Percentiles rank a stretch among this genome's conserved stretches.
Evolutionary conservation across 2,329 filamentous ascomycete species (phyloP).

Genomic region (Phialophora expanda): DNA sequence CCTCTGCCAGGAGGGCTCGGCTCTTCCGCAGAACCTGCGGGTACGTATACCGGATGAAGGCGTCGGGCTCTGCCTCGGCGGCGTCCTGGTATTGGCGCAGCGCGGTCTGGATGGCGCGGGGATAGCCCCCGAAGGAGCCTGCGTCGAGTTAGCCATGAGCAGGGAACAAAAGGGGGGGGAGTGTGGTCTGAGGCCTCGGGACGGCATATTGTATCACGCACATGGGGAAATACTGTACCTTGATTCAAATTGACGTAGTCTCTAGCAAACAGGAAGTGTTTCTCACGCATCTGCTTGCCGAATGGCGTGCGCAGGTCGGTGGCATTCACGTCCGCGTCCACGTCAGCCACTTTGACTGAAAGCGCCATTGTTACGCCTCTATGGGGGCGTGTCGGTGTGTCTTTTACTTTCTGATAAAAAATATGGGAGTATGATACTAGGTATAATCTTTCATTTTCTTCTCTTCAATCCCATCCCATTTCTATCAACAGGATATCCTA

Average conservation of each 20-base stretch:
- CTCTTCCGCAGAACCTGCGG: slow-evolving; percentile 66
- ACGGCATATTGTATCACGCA: not conserved
- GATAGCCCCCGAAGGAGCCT: slow-evolving; percentile 78
- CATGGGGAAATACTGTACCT: not conserved
- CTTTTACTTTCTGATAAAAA: no score
- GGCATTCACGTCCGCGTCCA: not conserved
- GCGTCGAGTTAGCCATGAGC: slow-evolving; percentile 46
- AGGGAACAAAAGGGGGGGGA: not conserved
- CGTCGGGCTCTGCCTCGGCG: slow-evolving; percentile 71
- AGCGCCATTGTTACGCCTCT: not conserved
- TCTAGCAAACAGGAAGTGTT: not conserved
- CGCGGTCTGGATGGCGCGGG: slow-evolving; percentile 62
- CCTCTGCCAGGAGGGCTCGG: slow-evolving; percentile 65
- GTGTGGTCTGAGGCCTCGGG: not conserved
- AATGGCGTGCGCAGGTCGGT: not conserved
- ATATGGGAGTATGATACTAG: no score
- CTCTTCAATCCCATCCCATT: no score
- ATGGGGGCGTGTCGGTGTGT: not conserved
- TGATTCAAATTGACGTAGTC: slow-evolving; percentile 4
- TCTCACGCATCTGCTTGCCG: slow-evolving; percentile 1
- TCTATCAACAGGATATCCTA: no score
- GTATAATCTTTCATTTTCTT: no score
- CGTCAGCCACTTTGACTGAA: not conserved
- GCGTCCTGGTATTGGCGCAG: slow-evolving; percentile 70
- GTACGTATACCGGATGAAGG: slow-evolving; percentile 73